These are phyloP conservation scores for Strobilomyces dryophilus DNA, from an alignment of 768 basidiomycete species.

Conservation along the genomic window DNA sequence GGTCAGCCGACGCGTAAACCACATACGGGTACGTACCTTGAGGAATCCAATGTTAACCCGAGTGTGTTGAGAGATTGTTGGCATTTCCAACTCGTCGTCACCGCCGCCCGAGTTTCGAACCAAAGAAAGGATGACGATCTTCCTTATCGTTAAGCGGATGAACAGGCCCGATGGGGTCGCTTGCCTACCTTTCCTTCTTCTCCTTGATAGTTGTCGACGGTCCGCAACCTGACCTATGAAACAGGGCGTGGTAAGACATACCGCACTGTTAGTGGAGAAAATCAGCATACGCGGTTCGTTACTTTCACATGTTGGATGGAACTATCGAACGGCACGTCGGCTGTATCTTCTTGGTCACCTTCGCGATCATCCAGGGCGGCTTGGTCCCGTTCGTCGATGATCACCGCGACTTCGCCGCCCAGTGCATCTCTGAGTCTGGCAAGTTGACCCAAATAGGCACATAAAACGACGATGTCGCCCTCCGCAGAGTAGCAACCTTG, in stretches of 20 bases:
- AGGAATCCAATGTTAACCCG: constrained; percentile 63
- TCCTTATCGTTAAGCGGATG: background rate
- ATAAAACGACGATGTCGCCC: constrained; percentile 53
- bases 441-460: constrained; percentile 51
- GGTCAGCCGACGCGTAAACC: background rate
- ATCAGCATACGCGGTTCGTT: constrained; percentile 42
- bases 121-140: constrained; percentile 70
- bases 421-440: constrained; percentile 42
- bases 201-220: constrained; percentile 78
- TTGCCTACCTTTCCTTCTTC: constrained; percentile 54
- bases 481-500: constrained; percentile 45
- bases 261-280: background rate
- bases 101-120: constrained; percentile 64
- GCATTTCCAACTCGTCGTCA: constrained; percentile 30
- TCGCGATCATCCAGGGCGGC: constrained; percentile 54
- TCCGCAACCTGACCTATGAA: constrained; percentile 59
- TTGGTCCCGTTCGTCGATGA: constrained; percentile 68
- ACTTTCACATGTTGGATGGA: constrained; percentile 48
- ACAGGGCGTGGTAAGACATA: background rate
- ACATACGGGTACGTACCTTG: constrained; percentile 41
- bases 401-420: constrained; percentile 47
- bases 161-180: background rate
- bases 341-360: constrained; percentile 33
- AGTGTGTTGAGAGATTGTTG: constrained; percentile 8
- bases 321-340: constrained; percentile 13